These are phyloP conservation scores for Monosporascus sp. DNA, from an alignment of 2,329 filamentous ascomycete species.

Conservation along the genomic window DNA sequence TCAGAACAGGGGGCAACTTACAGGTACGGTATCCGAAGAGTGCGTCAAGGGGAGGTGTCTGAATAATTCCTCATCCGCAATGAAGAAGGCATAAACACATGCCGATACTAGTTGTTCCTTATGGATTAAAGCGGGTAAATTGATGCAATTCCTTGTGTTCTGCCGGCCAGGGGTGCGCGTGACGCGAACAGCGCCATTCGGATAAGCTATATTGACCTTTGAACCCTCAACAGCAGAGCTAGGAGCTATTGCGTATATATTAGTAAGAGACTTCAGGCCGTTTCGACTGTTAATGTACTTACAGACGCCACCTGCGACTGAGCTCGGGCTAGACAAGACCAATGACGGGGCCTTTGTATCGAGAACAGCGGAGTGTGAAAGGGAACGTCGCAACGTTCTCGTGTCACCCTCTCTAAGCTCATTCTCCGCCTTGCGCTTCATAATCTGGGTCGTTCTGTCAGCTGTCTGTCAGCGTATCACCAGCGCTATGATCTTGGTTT, in stretches of 20 bases:
- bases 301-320: neutral
- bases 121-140: constrained; percentile 17
- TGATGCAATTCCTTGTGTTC: constrained; percentile 18
- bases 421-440: neutral
- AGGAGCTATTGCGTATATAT: neutral
- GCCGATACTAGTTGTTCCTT: constrained; percentile 16
- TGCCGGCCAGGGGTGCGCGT: constrained; percentile 19
- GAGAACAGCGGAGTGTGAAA: neutral
- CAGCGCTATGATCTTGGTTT: neutral
- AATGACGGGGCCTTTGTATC: neutral
- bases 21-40: constrained; percentile 10
- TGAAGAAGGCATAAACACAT: constrained; percentile 19
- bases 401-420: neutral
- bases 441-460: neutral
- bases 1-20: constrained; percentile 2
- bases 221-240: neutral
- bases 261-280: neutral
- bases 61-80: constrained; percentile 17
- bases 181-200: constrained; percentile 19
- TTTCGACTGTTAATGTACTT: neutral
- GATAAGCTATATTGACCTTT: constrained; percentile 10
- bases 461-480: neutral
- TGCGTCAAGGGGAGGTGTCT: constrained; percentile 11
- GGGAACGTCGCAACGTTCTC: neutral
- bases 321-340: neutral